Evolutionary conservation across 805 yeast genomes (phyloP), one percentile per base, ranked within the genome.

Genomic region (Blastobotrys robertii): DNA sequence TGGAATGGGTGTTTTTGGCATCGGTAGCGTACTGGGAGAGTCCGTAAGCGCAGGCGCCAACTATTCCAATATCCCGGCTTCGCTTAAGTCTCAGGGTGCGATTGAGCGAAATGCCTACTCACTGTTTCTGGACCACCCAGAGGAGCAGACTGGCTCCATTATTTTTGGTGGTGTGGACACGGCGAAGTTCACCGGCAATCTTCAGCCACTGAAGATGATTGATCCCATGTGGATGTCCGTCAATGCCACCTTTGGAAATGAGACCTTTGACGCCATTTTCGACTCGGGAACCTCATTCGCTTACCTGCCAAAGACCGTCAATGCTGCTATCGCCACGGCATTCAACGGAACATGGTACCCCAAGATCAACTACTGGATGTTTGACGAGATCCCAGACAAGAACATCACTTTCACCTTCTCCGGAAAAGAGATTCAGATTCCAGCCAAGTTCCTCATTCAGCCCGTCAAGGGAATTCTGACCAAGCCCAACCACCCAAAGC

Each of bases 61-160:
- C 22, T 81, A 81, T 58, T 66, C 70, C 37, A 81, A 82, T 56
- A 60, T 81, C 41, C 90, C 88, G 0, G 47, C 64, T 35, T 69
- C 70, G 41, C 57, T 82, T 63, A 74, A 68, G 37, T 49, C 58
- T 19, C 56, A 56, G 14, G 75, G 75, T 3, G 37, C 52, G 25
- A 68, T 70, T 46, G 48, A 57, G 41, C 59, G 62, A 36, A 52
- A 53, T 29, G 65, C 69, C 15, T 72, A 67, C 60, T 70, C 75
- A 29, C 58, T 72, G 35, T 72, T 62, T 55, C 55, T 69, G 48
- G 58, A 63, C 43, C 49, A 55, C 9, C 42, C 48, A 2, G 49
- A 50, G n/a, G 48, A 66, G 10, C 34, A 47, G 2, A 35, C 45
- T 11, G 48, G 48, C 10, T 37, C 44, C 11, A 28, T 47, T 3